These are phyloP conservation scores for Carex pumila DNA, from an alignment of 176 grass and related monocot genomes.

Conservation along the genomic window DNA sequence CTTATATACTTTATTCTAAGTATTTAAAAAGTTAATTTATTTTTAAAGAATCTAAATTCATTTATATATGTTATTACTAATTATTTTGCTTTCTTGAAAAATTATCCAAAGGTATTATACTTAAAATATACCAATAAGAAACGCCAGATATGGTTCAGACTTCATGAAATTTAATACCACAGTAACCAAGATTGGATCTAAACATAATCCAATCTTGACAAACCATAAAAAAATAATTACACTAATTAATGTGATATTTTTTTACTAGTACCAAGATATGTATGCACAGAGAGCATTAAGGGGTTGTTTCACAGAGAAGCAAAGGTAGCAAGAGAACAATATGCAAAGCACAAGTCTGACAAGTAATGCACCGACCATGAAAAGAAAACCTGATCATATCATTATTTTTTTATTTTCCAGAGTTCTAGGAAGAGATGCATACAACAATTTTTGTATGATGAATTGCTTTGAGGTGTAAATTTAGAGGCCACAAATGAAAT, in stretches of 20 bases:
- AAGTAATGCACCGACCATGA: constrained; percentile 7
- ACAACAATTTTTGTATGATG: background rate
- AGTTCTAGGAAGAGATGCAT: background rate
- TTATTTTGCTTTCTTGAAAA: background rate
- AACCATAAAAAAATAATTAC: background rate
- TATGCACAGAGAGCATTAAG: background rate
- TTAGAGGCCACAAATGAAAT: background rate
- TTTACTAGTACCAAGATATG: background rate
- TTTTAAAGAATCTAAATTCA: background rate
- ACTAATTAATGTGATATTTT: background rate
- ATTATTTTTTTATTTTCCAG: background rate
- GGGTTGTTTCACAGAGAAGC: background rate
- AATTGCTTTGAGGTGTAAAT: background rate
- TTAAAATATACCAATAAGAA: too few species aligned
- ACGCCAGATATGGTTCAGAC: background rate
- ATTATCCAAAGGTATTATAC: too few species aligned
- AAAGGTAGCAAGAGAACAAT: background rate
- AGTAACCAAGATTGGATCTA: constrained; percentile 21
- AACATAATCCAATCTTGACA: constrained; percentile 15
- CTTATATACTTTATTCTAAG: background rate
- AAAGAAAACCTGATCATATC: background rate
- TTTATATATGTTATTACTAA: background rate
- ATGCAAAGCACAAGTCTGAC: constrained; percentile 4
- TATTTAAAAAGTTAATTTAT: background rate
- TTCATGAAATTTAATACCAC: background rate